A percentile compares a stretch with the other conserved stretches of the same genome.
These are phyloP conservation scores for Hippophae rhamnoides DNA, from an alignment of 306 rosid species.

Conservation along the genomic window DNA sequence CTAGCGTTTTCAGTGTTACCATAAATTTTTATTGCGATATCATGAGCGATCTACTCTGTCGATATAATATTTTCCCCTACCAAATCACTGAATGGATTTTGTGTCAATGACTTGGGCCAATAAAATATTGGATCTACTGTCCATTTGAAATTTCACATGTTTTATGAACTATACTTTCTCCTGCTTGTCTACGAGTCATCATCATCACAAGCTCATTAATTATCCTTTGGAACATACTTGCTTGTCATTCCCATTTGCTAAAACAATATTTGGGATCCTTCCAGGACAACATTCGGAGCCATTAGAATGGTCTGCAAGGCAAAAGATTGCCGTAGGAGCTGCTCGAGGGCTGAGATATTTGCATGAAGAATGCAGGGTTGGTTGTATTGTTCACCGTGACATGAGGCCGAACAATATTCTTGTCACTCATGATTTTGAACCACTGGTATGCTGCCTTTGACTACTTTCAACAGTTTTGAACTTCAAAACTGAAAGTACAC, in stretches of 20 bases:
- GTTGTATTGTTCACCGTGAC: slow-evolving; percentile 98
- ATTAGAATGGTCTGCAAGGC: slow-evolving; percentile 87
- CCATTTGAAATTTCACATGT: no score
- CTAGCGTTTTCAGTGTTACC: no score
- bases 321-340: slow-evolving; percentile 91
- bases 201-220: slow-evolving; percentile 2
- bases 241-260: slow-evolving; percentile 15
- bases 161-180: no score
- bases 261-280: slow-evolving; percentile 19
- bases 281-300: slow-evolving; percentile 63
- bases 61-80: no score
- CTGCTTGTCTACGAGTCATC: neutral
- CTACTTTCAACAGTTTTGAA: neutral
- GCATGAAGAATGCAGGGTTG: slow-evolving; percentile 98
- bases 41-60: no score
- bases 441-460: slow-evolving; percentile 45
- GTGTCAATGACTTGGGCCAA: no score
- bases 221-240: slow-evolving; percentile 4
- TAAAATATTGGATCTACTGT: no score
- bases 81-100: no score
- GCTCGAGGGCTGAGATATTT: slow-evolving; percentile 96
- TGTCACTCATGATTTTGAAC: slow-evolving; percentile 97
- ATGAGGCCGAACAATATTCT: slow-evolving; percentile 99
- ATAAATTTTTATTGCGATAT: no score
- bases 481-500: neutral